Evolutionary conservation across 2,329 filamentous ascomycete species (phyloP).

Genomic region (Penicillium sp.): DNA sequence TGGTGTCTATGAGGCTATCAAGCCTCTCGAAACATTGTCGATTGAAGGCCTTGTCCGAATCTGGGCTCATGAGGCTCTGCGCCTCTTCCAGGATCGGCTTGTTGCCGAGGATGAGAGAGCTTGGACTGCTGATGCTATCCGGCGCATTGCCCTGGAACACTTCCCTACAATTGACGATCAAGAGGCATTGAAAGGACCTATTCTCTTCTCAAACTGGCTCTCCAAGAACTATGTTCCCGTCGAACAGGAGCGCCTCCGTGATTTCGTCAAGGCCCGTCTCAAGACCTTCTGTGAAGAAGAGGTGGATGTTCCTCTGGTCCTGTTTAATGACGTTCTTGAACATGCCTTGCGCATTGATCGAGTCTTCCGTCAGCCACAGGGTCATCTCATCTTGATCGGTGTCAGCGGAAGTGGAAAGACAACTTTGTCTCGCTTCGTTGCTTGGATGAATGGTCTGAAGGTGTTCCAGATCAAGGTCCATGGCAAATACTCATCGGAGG

Average conservation of each 20-base stretch:
- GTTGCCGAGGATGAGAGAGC: slow-evolving; percentile 90
- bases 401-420: slow-evolving; percentile 99
- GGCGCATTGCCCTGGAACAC: slow-evolving; percentile 80
- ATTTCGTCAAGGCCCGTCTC: slow-evolving; percentile 95
- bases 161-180: slow-evolving; percentile 96
- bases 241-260: slow-evolving; percentile 88
- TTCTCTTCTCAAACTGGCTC: slow-evolving; percentile 98
- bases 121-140: slow-evolving; percentile 90
- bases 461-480: slow-evolving; percentile 99
- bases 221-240: slow-evolving; percentile 98
- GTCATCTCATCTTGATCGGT: slow-evolving; percentile 96
- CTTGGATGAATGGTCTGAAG: slow-evolving; percentile 99
- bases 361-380: slow-evolving; percentile 97
- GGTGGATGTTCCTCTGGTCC: slow-evolving; percentile 93
- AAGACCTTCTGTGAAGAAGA: slow-evolving; percentile 99
- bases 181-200: slow-evolving; percentile 85
- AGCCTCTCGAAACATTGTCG: slow-evolving; percentile 81
- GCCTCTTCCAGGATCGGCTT: slow-evolving; percentile 95
- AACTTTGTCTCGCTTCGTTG: slow-evolving; percentile 93
- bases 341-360: slow-evolving; percentile 97
- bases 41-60: slow-evolving; percentile 93
- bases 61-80: slow-evolving; percentile 95
- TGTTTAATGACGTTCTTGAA: slow-evolving; percentile 99
- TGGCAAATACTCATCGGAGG: slow-evolving; percentile 94
- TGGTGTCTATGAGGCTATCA: slow-evolving; percentile 94